Evolutionary conservation across 192 early-diverging fungal genomes (phyloP), one percentile per base, ranked within the genome.

Genomic region (Gigaspora rosea): DNA sequence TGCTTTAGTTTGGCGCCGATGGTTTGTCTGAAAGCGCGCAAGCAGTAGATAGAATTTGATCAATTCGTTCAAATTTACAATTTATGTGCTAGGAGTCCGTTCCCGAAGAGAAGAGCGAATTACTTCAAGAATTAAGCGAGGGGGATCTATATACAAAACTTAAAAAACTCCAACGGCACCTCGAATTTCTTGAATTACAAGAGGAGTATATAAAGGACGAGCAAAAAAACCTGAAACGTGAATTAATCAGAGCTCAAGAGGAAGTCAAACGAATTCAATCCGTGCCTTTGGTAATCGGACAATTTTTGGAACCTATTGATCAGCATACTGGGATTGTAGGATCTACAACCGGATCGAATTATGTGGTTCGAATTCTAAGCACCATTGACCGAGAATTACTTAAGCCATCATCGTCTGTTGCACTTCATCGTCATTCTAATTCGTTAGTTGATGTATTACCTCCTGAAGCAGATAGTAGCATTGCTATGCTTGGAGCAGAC

Each of bases 141-240:
- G 86, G 90, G 50, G 97, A 99, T 83, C 82, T 95, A 56, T 99
- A 99, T 82, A 92, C 93, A 56, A 94, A 92, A 59, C 88, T 95
- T 77, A 99, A 99, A 87, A 96, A 95, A 78, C 89, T 98, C 20
- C 94, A 97, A 77, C 90, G 94, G 50, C 95, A 98, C 80, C 83
- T 98, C 20, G 97, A 99, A 84, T 94, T 99, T 78, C 85, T 99
- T 56, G 92, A 95, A 67, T 86, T 99, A 35, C 96, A 99, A 86
- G 96, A 99, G 81, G 96, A 98, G 82, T 99, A 98, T 83, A 99
- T 99, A 83, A 97, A 97, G 86, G 95, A 97, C 80, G 97, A 99
- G 84, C 95, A 97, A 87, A 95, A 96, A 86, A 97, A 98, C 83
- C 79, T 99, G 68, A 95, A 97, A 81, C 87, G 94, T 57, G 97